Base-by-base conservation (phyloP, 768 basidiomycete genomes). In the Grammothele lineata region DNA sequence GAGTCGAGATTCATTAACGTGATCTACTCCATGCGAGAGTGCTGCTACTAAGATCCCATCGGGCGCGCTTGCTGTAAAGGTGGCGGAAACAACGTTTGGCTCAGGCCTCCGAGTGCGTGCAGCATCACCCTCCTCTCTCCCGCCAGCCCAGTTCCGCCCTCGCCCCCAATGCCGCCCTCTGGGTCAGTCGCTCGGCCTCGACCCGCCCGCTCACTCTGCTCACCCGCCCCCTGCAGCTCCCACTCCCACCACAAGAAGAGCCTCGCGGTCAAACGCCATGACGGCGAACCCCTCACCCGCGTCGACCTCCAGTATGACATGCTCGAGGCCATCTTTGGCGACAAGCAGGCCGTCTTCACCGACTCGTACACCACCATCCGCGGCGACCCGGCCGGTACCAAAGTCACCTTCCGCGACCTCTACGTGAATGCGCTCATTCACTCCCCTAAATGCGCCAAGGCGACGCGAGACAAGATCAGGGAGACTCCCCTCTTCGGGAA, bases 401-500 rank as follows among this genome's bases (percentile, higher is more conserved):
- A 60, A 44, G 62, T 72, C 47, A 72, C 72, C 21, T 77, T 78
- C 54, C 65, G 69, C 39, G 73, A 76, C 56, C 64, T 77, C 22
- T 78, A 74, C 58, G 66, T 74, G 45, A 72, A 74, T 43, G 65
- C 70, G 21, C 57, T 76, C 36, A 60, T 72, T 18, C 74, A 75
- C 49, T 85, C 84, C 1, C 69, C 78, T 8, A 85, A 84, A 56
- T 80, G 81, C 24, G 85, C 87, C 10, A 83, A 80, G 61, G 76
- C 76, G 8, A 73, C 87, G 42, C 83, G 81, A 53, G 82, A 85
- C 61, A 87, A 84, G 62, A 80, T 90, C 67, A 58, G 65, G n/a
- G 79, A 82, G 27, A 74, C 72, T 12, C 66, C 75, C 8, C 63
- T 66, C 12, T 86, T 84, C 58, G 77, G 78, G 3, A 71, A 76